Evolutionary conservation across 1,139 yeast species (phyloP).

Genomic region (Meyerozyma elateridarum): DNA sequence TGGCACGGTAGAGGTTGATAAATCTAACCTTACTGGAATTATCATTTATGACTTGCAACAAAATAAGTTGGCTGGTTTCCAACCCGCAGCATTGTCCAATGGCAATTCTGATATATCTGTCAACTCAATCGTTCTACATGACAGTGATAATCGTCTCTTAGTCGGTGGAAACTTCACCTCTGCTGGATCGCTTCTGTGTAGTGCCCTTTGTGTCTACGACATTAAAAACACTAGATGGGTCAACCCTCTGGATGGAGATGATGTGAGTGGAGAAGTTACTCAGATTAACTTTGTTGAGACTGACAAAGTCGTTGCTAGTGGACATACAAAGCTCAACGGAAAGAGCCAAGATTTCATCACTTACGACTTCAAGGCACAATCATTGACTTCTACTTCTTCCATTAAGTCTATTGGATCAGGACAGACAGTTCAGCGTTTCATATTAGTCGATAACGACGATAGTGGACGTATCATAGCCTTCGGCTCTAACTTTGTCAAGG

Average conservation of each 20-base stretch:
- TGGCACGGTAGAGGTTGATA: slow-evolving; percentile 34
- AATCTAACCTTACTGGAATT: slow-evolving; percentile 36
- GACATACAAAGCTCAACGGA: slow-evolving; percentile 46
- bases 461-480: slow-evolving; percentile 50
- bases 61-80: slow-evolving; percentile 34
- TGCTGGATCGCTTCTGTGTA: slow-evolving; percentile 59
- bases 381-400: slow-evolving; percentile 16
- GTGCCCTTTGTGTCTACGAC: slow-evolving; percentile 65
- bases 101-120: slow-evolving; percentile 33
- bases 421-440: slow-evolving; percentile 42
- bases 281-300: slow-evolving; percentile 49
- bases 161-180: slow-evolving; percentile 74
- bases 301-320: slow-evolving; percentile 55
- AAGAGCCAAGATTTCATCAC: slow-evolving; percentile 39
- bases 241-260: slow-evolving; percentile 38
- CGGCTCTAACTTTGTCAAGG: slow-evolving; percentile 48
- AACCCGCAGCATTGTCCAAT: slow-evolving; percentile 42
- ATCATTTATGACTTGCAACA: slow-evolving; percentile 47
- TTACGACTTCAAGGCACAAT: slow-evolving; percentile 45
- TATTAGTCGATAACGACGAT: slow-evolving; percentile 41
- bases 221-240: slow-evolving; percentile 53
- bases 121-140: slow-evolving; percentile 51
- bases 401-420: slow-evolving; percentile 24
- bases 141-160: slow-evolving; percentile 46
- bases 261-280: slow-evolving; percentile 46